A percentile compares a stretch with the other conserved stretches of the same genome.
These are phyloP conservation scores for Solanum sparsipilum DNA, from an alignment of 257 asterid species.

Conservation along the genomic window DNA sequence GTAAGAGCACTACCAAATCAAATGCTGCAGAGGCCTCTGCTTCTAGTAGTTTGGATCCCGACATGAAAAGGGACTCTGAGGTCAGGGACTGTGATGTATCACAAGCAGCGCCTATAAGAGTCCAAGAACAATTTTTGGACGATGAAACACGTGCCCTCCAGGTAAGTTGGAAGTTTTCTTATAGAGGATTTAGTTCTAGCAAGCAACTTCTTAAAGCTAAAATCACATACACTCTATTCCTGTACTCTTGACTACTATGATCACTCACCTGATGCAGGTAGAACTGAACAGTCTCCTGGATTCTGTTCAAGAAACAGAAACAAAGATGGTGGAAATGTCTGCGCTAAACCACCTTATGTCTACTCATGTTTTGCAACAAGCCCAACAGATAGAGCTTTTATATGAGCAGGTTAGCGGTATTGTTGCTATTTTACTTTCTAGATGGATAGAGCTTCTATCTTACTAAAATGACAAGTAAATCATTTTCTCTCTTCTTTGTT, in stretches of 20 bases:
- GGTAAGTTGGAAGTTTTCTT: constrained; percentile 21
- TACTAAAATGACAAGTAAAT: neutral
- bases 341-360: constrained; percentile 96
- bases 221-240: neutral
- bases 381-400: constrained; percentile 80
- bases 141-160: constrained; percentile 89
- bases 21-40: constrained; percentile 23
- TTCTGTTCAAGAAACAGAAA: constrained; percentile 82
- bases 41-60: constrained; percentile 14
- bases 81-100: constrained; percentile 31
- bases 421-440: neutral
- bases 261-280: constrained; percentile 26
- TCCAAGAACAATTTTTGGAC: constrained; percentile 70
- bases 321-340: constrained; percentile 92
- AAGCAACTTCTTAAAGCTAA: neutral
- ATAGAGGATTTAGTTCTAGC: neutral
- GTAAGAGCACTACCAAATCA: constrained; percentile 18
- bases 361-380: constrained; percentile 84
- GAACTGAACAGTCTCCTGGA: constrained; percentile 80
- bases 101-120: constrained; percentile 42
- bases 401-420: constrained; percentile 56
- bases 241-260: neutral
- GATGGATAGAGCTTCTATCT: neutral
- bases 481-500: neutral
- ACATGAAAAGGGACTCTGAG: constrained; percentile 26